Evolutionary conservation across 2,329 filamentous ascomycete genomes (phyloP), one percentile per base, ranked within the genome.

Genomic region (Fusarium vanettenii): DNA sequence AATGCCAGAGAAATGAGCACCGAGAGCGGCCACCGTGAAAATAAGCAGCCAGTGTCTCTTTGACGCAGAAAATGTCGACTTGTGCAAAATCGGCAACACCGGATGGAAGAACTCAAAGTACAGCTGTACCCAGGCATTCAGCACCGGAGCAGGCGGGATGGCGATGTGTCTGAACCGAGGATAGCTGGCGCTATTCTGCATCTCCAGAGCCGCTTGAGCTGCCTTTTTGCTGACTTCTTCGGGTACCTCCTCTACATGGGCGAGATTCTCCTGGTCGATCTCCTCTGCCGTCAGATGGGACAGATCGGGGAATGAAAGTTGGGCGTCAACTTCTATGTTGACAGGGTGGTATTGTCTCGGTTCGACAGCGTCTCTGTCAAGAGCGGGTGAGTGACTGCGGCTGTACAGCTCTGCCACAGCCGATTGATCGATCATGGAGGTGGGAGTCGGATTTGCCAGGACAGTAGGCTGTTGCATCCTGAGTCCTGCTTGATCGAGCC

Each of bases 101-200:
- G 65, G 65, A 2, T 65, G 65, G 4, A 67, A 67, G 18, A 56
- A 48, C 48, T 67, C 60, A 67, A 67, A 67, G 29, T 65, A 67
- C 14, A 67, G 4, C 14, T 67, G 60, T 0, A 65, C 65, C 60
- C 48, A 67, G 0, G 48, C 65, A 6, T 67, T 67, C 2, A 67
- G 3, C 1, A 67, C 60, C 22, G 65, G 48, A 1, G 37, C 64
- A 2, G 65, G 60, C 3, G 65, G 60, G 5, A 67, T 67, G 1
- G 45, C 27, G 3, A 67, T n/a, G n/a, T 65, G 62, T 20, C 45
- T 67, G 4, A 67, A 65, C n/a, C n/a, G 48, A 7, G 65, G 65
- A 3, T 33, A 67, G 8, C 55, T 65, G 6, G 33, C 29, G 1
- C 27, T 35, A 0, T 48, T 67, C 8, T 67, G 60, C 25, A 65